Base-by-base conservation (phyloP, 148 eudicot species). In the Linanthus parryae region DNA sequence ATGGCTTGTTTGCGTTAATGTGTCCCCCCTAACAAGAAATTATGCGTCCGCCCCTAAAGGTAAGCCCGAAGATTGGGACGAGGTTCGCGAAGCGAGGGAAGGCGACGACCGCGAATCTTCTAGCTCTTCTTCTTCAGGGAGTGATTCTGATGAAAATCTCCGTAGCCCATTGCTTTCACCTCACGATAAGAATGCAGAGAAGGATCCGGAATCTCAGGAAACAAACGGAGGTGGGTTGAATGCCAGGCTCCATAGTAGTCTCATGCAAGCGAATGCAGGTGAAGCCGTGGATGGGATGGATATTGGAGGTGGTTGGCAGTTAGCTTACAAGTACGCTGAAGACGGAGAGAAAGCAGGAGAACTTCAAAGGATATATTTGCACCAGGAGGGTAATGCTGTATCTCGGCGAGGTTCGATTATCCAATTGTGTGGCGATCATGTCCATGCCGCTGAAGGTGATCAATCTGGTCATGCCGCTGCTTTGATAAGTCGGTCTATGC, bases 281-380 rank as follows among this genome's bases (percentile, higher is more conserved):
- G 95, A 83, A 24, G 51, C 67, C 20, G 67, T 68, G 17, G 73
- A 66, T 38, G 63, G 85, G 21, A 74, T 83, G 68, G 97, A 80
- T 42, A 91, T 91, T 36, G 97, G 97, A 27, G 97, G 95, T 43
- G 97, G 97, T 49, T 90, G 97, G 97, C 92, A 90, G 56, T 66
- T 90, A 52, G 97, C 97, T 5, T 90, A 79, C 52, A 80, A 57
- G 57, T 55, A 54, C 56, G 26, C 61, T 3, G 35, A 31, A 31
- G 11, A 31, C 11, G 90, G 92, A 8, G 82, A 70, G 14, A 70
- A 25, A 26, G 61, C 61, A 40, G 71, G 79, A 1, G 89, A 69
- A 39, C 77, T 77, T 20, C 63, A 72, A 53, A 82, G 94, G 75
- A 73, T 90, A 23, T 90, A 75, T 57, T 74, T 90, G 26, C 90